A percentile compares a stretch with the other conserved stretches of the same genome.
Evolutionary conservation across 441 rosid species (phyloP).

Genomic region (Erysimum pusillum): DNA sequence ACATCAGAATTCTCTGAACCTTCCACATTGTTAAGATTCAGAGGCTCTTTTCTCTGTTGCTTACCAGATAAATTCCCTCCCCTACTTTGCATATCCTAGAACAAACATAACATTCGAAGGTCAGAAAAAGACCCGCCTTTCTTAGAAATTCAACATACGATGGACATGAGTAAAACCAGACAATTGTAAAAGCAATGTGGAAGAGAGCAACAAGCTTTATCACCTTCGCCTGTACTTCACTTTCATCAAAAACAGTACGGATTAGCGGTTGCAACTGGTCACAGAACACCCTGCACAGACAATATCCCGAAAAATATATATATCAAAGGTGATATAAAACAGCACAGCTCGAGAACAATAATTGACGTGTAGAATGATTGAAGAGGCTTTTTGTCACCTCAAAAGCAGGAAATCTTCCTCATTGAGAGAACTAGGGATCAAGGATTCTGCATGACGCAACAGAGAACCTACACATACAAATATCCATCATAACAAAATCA

Average conservation of each 20-base stretch:
- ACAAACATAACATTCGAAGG: constrained; percentile 37
- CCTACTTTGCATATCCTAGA: constrained; percentile 72
- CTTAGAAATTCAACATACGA: background rate
- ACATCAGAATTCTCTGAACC: constrained; percentile 69
- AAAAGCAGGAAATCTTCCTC: constrained; percentile 84
- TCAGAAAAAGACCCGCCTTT: background rate
- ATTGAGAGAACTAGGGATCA: constrained; percentile 73
- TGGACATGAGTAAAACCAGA: constrained; percentile 11
- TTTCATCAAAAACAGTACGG: constrained; percentile 62
- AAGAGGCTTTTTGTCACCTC: constrained; percentile 63
- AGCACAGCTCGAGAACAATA: constrained; percentile 20
- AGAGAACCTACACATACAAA: constrained; percentile 77
- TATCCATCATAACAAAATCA: constrained; percentile 21
- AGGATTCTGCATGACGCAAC: constrained; percentile 90
- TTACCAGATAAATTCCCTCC: constrained; percentile 58
- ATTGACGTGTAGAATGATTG: constrained; percentile 25
- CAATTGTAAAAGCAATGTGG: constrained; percentile 31
- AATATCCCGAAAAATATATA: background rate
- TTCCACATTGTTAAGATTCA: constrained; percentile 66
- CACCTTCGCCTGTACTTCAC: constrained; percentile 53
- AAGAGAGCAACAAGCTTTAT: constrained; percentile 38
- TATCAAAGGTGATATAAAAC: constrained; percentile 3
- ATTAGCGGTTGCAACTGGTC: constrained; percentile 68
- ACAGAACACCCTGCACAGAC: constrained; percentile 75
- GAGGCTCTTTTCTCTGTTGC: constrained; percentile 56